Percentiles rank a stretch among this genome's conserved stretches.
Evolutionary conservation across 768 basidiomycete genomes (phyloP).

Genomic region (Hygrocybe coccinea): DNA sequence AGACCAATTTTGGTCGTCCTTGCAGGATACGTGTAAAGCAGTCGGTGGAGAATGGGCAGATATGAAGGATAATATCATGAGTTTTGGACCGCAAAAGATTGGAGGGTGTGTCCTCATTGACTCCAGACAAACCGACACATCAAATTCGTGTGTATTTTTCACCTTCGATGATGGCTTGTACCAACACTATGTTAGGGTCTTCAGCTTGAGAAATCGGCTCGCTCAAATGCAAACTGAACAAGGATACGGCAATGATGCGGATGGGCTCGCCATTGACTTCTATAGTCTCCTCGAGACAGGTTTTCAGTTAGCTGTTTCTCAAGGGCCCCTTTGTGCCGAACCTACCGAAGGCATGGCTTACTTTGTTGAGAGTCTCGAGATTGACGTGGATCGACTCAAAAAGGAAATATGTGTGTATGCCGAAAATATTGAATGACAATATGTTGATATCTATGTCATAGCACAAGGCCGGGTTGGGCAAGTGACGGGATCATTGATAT

Average conservation of each 20-base stretch:
- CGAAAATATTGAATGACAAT: slow-evolving; percentile 1
- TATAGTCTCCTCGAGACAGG: slow-evolving; percentile 85
- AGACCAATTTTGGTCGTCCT: slow-evolving; percentile 75
- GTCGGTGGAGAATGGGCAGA: slow-evolving; percentile 84
- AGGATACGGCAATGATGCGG: slow-evolving; percentile 16
- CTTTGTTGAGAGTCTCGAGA: slow-evolving; percentile 72
- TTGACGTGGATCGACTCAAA: slow-evolving; percentile 55
- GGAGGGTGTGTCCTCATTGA: slow-evolving; percentile 89
- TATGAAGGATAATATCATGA: slow-evolving; percentile 71
- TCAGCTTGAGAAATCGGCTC: slow-evolving; percentile 51
- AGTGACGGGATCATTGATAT: slow-evolving; percentile 85
- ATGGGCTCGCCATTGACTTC: slow-evolving; percentile 50
- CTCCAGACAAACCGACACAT: slow-evolving; percentile 41
- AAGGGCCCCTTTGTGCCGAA: slow-evolving; percentile 93
- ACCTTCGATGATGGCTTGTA: slow-evolving; percentile 1
- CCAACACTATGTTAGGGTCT: neutral
- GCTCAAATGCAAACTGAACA: slow-evolving; percentile 35
- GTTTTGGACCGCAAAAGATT: slow-evolving; percentile 84
- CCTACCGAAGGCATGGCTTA: slow-evolving; percentile 91
- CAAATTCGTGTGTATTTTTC: slow-evolving; percentile 51
- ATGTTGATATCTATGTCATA: slow-evolving; percentile 30
- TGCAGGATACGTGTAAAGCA: slow-evolving; percentile 58
- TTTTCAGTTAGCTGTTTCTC: slow-evolving; percentile 91
- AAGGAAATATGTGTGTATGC: slow-evolving; percentile 60
- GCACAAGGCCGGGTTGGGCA: slow-evolving; percentile 79